phyloP scores from a whole-genome alignment of 1,139 yeast genomes.

The Candida sp. region DNA sequence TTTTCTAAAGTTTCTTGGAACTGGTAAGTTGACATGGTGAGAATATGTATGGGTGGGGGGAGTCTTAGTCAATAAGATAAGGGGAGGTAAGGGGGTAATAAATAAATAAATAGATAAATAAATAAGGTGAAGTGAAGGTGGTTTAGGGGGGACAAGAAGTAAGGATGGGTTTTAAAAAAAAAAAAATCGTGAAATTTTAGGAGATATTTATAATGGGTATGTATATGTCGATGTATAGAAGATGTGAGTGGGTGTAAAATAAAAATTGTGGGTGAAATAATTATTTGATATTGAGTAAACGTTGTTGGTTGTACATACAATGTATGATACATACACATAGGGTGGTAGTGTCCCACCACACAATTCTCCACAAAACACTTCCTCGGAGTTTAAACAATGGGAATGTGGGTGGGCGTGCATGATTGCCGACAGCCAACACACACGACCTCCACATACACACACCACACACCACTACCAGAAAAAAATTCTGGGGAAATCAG shows the following conservation, averaged over 20 bases:
- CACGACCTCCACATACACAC: not conserved
- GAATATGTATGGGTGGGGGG: not conserved
- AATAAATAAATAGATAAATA: not conserved
- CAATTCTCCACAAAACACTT: slow-evolving; percentile 1
- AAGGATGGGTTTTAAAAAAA: not conserved
- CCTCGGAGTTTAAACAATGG: not conserved
- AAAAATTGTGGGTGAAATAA: too few species aligned
- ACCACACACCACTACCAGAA: too few species aligned
- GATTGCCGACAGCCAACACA: not conserved
- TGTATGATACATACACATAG: too few species aligned
- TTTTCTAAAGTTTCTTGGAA: slow-evolving; percentile 60
- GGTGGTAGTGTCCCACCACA: not conserved
- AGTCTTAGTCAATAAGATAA: not conserved
- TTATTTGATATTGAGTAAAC: too few species aligned
- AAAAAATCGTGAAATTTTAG: not conserved
- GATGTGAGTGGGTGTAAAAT: too few species aligned
- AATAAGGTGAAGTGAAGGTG: not conserved
- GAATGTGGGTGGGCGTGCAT: too few species aligned
- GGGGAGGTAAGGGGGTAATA: too few species aligned
- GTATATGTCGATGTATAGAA: too few species aligned
- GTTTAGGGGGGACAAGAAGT: not conserved
- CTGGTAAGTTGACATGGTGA: slow-evolving; percentile 47
- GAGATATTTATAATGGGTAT: too few species aligned
- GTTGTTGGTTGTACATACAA: too few species aligned
- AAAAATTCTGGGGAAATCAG: too few species aligned